Evolutionary conservation across 1,284 basidiomycete genomes (phyloP).

Genomic region (Tetrapyrgos nigripes): DNA sequence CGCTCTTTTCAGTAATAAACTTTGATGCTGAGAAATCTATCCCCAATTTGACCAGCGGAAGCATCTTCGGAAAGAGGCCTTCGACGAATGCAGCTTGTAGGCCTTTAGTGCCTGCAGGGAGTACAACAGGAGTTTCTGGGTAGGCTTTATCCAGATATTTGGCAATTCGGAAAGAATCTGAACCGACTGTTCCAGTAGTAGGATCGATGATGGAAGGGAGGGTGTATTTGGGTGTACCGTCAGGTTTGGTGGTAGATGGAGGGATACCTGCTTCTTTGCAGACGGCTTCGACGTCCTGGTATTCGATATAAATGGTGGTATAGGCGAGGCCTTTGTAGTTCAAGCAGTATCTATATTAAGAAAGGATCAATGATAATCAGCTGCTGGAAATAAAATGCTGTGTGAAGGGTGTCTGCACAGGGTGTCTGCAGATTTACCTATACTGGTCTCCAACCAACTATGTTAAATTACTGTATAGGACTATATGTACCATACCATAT

Average conservation of each 20-base stretch:
- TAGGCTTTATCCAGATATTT: conserved; percentile 18
- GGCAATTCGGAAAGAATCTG: conserved; percentile 21
- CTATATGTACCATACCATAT: too few species aligned
- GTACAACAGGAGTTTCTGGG: neutral
- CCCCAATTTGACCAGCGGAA: neutral
- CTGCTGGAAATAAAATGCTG: too few species aligned
- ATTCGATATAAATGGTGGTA: neutral
- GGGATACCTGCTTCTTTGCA: conserved; percentile 1
- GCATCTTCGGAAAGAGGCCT: neutral
- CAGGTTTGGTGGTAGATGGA: conserved; percentile 5
- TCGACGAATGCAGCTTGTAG: conserved; percentile 1
- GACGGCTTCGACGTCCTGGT: neutral
- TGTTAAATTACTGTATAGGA: too few species aligned
- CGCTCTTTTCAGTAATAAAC: too few species aligned
- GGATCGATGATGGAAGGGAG: conserved; percentile 21
- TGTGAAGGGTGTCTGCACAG: too few species aligned
- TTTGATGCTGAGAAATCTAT: neutral
- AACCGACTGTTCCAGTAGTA: conserved; percentile 10
- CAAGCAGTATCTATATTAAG: conserved; percentile 18
- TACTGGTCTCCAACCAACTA: too few species aligned
- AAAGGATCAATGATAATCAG: too few species aligned
- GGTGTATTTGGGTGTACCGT: conserved; percentile 16
- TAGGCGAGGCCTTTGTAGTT: conserved; percentile 4
- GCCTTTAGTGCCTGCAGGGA: neutral
- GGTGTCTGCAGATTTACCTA: too few species aligned